A percentile compares a stretch with the other conserved stretches of the same genome.
These are phyloP conservation scores for Pythium vanterpoolii DNA, from an alignment of 352 stramenopile genomes.

Conservation along the genomic window DNA sequence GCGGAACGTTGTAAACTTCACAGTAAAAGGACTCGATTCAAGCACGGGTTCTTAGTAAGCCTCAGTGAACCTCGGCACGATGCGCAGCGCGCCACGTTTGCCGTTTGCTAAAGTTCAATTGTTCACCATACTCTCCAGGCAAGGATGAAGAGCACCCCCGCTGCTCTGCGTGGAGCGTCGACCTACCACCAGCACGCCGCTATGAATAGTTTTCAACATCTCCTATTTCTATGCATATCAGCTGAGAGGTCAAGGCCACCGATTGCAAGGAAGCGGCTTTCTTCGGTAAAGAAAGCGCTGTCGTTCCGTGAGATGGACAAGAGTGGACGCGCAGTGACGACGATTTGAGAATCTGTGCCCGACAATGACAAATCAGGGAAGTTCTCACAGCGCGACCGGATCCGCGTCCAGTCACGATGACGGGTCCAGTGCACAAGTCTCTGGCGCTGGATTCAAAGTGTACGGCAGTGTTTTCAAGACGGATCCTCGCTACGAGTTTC, in stretches of 20 bases:
- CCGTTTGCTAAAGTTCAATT: too few species aligned
- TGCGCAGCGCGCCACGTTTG: too few species aligned
- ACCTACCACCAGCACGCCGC: background rate
- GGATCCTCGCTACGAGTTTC: conserved; percentile 78
- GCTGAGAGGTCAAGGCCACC: background rate
- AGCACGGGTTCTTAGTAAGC: too few species aligned
- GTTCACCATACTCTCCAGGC: too few species aligned
- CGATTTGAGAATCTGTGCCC: too few species aligned
- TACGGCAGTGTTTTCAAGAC: conserved; percentile 83
- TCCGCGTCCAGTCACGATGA: background rate
- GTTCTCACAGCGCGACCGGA: background rate
- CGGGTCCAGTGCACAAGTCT: background rate
- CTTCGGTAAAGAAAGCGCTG: background rate
- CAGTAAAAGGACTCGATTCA: too few species aligned
- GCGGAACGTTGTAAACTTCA: too few species aligned
- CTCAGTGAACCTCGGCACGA: too few species aligned
- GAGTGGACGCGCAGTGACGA: too few species aligned
- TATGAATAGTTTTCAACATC: conserved; percentile 18
- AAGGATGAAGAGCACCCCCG: too few species aligned
- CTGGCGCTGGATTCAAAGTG: conserved; percentile 55
- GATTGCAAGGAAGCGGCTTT: background rate
- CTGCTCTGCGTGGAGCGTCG: too few species aligned
- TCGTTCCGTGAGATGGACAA: background rate
- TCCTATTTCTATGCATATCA: conserved; percentile 18
- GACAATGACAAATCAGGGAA: conserved; percentile 9